These are phyloP conservation scores for Fraxinus sp. DNA, from an alignment of 305 asterid genomes.

Conservation along the genomic window DNA sequence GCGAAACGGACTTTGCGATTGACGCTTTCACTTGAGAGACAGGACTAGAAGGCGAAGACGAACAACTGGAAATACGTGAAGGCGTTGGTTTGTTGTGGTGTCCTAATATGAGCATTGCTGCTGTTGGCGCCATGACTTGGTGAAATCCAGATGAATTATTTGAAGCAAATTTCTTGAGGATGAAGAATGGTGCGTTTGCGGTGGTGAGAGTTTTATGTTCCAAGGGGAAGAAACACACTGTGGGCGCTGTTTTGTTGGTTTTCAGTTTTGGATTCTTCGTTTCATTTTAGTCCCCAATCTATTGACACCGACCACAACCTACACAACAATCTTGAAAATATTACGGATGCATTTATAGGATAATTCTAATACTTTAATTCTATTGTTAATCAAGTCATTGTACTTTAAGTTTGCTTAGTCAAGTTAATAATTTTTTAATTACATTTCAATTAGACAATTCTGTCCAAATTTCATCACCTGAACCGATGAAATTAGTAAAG, in stretches of 20 bases:
- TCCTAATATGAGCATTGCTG: constrained; percentile 41
- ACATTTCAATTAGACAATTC: background rate
- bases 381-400: background rate
- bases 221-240: constrained; percentile 5
- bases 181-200: background rate
- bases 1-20: constrained; percentile 22
- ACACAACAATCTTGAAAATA: background rate
- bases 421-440: no score
- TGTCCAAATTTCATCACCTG: background rate
- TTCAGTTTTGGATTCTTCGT: background rate
- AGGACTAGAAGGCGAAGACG: constrained; percentile 17
- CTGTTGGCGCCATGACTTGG: constrained; percentile 41
- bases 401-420: background rate
- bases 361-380: background rate
- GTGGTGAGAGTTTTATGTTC: background rate
- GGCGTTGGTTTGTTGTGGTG: constrained; percentile 22
- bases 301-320: background rate
- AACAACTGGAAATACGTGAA: constrained; percentile 16
- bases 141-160: background rate
- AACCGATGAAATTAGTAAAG: background rate
- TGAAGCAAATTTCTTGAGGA: background rate
- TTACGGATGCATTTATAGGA: background rate
- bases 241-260: constrained; percentile 26
- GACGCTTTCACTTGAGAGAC: constrained; percentile 1
- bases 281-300: background rate